These are phyloP conservation scores for Yamadazyma phyllophila DNA, from an alignment of 805 yeast species.

Conservation along the genomic window DNA sequence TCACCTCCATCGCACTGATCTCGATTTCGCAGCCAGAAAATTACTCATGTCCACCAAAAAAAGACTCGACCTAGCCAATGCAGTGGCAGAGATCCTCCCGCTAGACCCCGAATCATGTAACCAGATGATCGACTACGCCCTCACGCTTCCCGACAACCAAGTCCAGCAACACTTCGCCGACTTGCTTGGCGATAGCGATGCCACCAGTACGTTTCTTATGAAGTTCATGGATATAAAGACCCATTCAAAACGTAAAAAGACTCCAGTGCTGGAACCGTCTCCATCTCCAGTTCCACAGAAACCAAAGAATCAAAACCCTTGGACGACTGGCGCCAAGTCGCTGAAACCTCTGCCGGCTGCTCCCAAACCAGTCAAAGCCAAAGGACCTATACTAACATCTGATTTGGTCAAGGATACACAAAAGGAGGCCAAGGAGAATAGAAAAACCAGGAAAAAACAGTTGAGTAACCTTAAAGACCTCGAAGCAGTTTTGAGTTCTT, in stretches of 20 bases:
- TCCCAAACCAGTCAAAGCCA: constrained; percentile 2
- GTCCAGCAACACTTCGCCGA: constrained; percentile 53
- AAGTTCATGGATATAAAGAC: constrained; percentile 39
- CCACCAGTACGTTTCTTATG: constrained; percentile 46
- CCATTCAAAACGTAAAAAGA: constrained; percentile 1
- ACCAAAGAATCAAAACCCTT: neutral
- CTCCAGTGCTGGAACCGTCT: neutral
- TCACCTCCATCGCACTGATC: neutral
- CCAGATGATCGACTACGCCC: constrained; percentile 56
- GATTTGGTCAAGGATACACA: constrained; percentile 7
- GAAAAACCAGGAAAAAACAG: constrained; percentile 41
- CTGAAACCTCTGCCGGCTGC: neutral
- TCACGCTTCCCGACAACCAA: constrained; percentile 43
- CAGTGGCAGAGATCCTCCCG: constrained; percentile 37
- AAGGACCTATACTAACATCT: constrained; percentile 10
- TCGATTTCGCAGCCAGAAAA: constrained; percentile 6
- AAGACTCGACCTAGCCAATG: constrained; percentile 8
- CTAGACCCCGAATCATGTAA: constrained; percentile 54
- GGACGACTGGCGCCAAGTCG: neutral
- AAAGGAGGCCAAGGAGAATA: constrained; percentile 19
- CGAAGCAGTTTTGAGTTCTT: constrained; percentile 56
- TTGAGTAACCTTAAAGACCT: constrained; percentile 61
- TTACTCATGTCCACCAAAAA: constrained; percentile 5
- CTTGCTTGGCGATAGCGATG: constrained; percentile 57
- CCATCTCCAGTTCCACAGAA: neutral